Conservation (phyloP, 768 basidiomycete species). For the Tylopilus vinaceipallidus region DNA sequence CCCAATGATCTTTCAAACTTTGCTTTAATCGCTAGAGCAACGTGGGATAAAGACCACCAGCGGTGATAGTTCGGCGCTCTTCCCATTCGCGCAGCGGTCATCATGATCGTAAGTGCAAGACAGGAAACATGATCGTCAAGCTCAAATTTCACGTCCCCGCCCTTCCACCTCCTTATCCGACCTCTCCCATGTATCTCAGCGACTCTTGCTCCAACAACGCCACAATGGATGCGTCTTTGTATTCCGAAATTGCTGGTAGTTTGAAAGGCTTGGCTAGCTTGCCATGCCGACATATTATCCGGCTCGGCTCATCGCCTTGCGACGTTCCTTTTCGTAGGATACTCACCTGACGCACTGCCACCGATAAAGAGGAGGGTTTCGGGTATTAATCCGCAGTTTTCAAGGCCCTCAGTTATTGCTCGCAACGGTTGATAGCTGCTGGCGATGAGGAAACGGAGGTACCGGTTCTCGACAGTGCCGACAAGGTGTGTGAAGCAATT, state of each 20-base stretch:
- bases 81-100: too few species aligned
- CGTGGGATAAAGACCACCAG: background rate
- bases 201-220: background rate
- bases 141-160: too few species aligned
- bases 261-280: background rate
- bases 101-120: too few species aligned
- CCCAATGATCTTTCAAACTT: background rate
- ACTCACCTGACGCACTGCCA: background rate
- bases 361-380: background rate
- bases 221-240: background rate
- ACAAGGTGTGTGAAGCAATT: constrained; percentile 7
- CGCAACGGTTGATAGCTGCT: background rate
- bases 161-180: background rate
- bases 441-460: background rate
- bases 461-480: background rate
- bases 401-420: background rate
- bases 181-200: background rate
- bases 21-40: background rate
- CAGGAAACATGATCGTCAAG: too few species aligned
- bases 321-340: background rate
- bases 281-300: background rate
- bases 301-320: background rate
- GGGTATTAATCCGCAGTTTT: background rate
- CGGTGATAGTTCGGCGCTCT: too few species aligned
- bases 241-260: background rate